A percentile compares a stretch with the other conserved stretches of the same genome.
Conservation (phyloP, 176 grass and related monocot species). For the maize (Zea mays) region DNA sequence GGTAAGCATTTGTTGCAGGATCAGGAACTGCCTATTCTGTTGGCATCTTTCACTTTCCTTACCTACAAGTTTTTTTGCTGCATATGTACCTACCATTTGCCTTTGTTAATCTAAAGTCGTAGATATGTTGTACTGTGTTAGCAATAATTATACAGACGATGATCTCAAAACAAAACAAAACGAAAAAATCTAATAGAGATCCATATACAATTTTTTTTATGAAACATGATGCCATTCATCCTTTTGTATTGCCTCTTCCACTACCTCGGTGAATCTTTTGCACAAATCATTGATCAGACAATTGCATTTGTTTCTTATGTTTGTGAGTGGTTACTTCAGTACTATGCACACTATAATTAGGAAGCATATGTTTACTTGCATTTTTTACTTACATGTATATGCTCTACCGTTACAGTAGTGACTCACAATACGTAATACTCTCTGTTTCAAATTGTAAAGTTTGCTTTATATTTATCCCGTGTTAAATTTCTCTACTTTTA, state of each 20-base stretch:
- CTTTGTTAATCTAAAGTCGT: background rate
- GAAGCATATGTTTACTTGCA: background rate
- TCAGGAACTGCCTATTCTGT: background rate
- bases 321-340: background rate
- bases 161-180: background rate
- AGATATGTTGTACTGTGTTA: conserved; percentile 5
- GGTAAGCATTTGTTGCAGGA: background rate
- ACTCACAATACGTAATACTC: background rate
- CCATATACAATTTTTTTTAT: conserved; percentile 1
- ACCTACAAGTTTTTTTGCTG: background rate
- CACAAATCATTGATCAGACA: background rate
- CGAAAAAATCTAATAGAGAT: background rate
- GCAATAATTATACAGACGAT: background rate
- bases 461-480: background rate
- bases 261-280: background rate
- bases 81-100: background rate
- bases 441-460: background rate
- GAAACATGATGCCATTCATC: background rate
- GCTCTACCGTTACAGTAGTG: background rate
- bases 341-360: background rate
- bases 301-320: background rate
- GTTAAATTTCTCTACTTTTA: background rate
- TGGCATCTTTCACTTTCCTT: background rate
- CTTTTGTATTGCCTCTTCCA: background rate
- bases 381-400: background rate